These are phyloP conservation scores for Trichoderma afroharzianum DNA, from an alignment of 2,329 filamentous ascomycete species.

Conservation along the genomic window DNA sequence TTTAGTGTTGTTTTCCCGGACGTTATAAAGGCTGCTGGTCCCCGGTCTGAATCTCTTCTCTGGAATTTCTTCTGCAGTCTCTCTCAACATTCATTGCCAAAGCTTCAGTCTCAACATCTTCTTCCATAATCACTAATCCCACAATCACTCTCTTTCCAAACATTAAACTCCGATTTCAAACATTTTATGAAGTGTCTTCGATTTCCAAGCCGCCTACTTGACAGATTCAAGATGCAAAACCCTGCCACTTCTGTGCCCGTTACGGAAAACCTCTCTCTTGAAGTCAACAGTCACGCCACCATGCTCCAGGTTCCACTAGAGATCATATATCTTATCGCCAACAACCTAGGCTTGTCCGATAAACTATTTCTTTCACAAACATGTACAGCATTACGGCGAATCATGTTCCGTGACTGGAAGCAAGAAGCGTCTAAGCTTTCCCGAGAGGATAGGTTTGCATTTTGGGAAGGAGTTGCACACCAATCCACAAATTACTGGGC, in stretches of 20 bases:
- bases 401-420: neutral
- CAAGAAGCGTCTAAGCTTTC: neutral
- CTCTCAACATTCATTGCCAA: neutral
- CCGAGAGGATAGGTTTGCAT: neutral
- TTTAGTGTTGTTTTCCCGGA: neutral
- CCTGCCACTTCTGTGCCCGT: neutral
- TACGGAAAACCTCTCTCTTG: neutral
- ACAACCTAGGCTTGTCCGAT: neutral
- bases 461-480: slow-evolving; percentile 1
- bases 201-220: neutral
- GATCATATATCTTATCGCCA: neutral
- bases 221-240: neutral
- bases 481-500: neutral
- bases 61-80: neutral
- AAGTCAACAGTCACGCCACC: neutral
- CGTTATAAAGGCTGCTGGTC: neutral
- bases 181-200: neutral
- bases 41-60: neutral
- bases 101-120: neutral
- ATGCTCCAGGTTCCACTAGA: slow-evolving; percentile 1
- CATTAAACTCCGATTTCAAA: neutral
- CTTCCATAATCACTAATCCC: neutral
- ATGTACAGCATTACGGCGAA: neutral
- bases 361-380: slow-evolving; percentile 4
- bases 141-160: neutral